Percentiles rank a stretch among this genome's conserved stretches.
These are phyloP conservation scores for Podospora tetraspora DNA, from an alignment of 495 filamentous ascomycete species.

Conservation along the genomic window DNA sequence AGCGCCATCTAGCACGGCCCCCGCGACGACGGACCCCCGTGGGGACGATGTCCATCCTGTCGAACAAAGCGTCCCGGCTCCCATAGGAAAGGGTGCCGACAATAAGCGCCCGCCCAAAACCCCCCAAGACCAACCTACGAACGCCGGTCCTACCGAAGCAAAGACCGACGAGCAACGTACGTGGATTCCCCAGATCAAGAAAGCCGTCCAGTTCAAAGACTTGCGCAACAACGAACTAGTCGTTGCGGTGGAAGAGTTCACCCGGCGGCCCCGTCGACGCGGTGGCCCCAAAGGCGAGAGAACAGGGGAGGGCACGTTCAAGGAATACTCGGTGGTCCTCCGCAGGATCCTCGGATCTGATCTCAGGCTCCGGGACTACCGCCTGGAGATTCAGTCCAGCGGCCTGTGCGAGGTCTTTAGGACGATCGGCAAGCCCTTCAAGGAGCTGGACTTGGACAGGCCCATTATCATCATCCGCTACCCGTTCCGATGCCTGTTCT, in stretches of 20 bases:
- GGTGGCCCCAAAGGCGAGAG: too few relatives aligned
- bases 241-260: neutral
- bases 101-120: too few relatives aligned
- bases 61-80: too few relatives aligned
- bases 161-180: neutral
- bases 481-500: slow-evolving; percentile 2
- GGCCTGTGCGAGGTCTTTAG: neutral
- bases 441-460: neutral
- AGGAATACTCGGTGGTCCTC: too few relatives aligned
- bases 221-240: neutral
- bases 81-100: too few relatives aligned
- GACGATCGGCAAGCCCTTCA: neutral
- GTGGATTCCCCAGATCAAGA: slow-evolving; percentile 4
- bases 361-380: neutral
- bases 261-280: neutral
- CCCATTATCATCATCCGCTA: neutral
- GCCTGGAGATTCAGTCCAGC: neutral
- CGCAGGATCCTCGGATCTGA: too few relatives aligned
- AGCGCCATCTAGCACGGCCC: too few relatives aligned
- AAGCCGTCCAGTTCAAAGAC: neutral
- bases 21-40: too few relatives aligned
- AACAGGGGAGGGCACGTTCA: too few relatives aligned
- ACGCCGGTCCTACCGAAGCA: too few relatives aligned
- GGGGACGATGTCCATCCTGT: too few relatives aligned
- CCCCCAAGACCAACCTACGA: too few relatives aligned